Conservation (phyloP, 176 grass and related monocot genomes). For the Aegilops bicornis region DNA sequence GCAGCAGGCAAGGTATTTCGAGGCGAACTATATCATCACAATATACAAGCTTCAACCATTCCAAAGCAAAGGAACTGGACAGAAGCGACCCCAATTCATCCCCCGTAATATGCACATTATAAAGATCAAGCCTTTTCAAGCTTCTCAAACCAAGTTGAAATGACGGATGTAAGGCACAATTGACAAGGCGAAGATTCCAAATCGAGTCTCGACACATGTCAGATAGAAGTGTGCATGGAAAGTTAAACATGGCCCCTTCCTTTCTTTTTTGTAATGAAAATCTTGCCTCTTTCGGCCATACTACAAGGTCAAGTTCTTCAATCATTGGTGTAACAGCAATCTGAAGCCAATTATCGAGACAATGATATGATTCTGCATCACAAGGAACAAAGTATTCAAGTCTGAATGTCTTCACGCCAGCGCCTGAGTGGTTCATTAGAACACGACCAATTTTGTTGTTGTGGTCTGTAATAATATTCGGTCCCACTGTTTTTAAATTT, state of each 20-base stretch:
- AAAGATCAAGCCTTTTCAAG: not conserved
- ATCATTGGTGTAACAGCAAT: not conserved
- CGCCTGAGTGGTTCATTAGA: not conserved
- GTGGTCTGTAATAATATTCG: not conserved
- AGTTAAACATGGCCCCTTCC: not conserved
- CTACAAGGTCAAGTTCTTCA: not conserved
- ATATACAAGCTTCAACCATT: not conserved
- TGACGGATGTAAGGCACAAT: not conserved
- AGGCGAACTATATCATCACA: not conserved
- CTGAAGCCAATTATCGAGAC: not conserved
- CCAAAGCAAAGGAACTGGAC: not conserved
- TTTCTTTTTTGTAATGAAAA: no score
- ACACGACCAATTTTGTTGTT: not conserved
- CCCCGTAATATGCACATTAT: not conserved
- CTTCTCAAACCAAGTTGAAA: not conserved
- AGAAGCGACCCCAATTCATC: not conserved
- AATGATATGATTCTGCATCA: not conserved
- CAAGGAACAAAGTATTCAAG: not conserved
- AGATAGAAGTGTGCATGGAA: not conserved
- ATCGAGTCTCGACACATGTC: not conserved
- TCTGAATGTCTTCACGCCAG: not conserved
- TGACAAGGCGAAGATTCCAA: not conserved
- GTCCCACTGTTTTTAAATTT: not conserved
- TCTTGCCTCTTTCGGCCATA: not conserved
- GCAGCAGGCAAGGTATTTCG: not conserved